Percentiles rank a stretch among this genome's conserved stretches.
These are phyloP conservation scores for Epipyxis sp. DNA, from an alignment of 108 stramenopile genomes.

Conservation along the genomic window DNA sequence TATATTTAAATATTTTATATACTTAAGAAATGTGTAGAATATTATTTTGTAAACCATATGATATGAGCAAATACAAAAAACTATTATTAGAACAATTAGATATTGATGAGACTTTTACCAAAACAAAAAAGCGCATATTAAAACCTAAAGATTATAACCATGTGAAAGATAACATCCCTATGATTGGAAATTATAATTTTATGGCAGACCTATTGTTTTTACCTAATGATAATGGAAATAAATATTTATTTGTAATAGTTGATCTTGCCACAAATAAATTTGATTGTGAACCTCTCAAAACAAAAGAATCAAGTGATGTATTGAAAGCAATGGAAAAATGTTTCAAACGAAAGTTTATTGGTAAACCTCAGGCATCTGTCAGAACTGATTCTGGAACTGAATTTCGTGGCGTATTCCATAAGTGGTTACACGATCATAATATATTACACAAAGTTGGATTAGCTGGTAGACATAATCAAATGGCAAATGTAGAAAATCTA, in stretches of 20 bases:
- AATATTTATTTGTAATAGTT: conserved; percentile 18
- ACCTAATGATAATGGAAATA: neutral
- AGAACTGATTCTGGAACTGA: conserved; percentile 18
- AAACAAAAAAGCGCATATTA: neutral
- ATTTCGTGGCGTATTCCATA: conserved; percentile 18
- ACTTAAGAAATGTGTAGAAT: neutral
- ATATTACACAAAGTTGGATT: conserved; percentile 26
- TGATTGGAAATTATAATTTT: conserved; percentile 18
- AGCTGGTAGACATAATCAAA: conserved; percentile 5
- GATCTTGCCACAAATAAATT: conserved; percentile 32
- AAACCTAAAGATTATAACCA: conserved; percentile 19
- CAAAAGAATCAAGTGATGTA: neutral
- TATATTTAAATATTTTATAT: conserved; percentile 25
- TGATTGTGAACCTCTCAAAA: conserved; percentile 34
- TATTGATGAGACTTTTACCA: conserved; percentile 13
- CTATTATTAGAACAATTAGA: conserved; percentile 12
- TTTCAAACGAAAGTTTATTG: conserved; percentile 14
- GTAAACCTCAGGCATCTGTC: neutral
- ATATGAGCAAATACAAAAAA: neutral
- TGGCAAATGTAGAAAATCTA: conserved; percentile 11
- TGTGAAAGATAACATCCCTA: conserved; percentile 22
- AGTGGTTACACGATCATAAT: conserved; percentile 9
- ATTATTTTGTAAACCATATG: neutral
- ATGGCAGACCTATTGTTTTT: conserved; percentile 33
- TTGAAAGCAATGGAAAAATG: conserved; percentile 27